Conservation (phyloP, 2,329 filamentous ascomycete genomes). For the Paracorniculantispora psalliotae region DNA sequence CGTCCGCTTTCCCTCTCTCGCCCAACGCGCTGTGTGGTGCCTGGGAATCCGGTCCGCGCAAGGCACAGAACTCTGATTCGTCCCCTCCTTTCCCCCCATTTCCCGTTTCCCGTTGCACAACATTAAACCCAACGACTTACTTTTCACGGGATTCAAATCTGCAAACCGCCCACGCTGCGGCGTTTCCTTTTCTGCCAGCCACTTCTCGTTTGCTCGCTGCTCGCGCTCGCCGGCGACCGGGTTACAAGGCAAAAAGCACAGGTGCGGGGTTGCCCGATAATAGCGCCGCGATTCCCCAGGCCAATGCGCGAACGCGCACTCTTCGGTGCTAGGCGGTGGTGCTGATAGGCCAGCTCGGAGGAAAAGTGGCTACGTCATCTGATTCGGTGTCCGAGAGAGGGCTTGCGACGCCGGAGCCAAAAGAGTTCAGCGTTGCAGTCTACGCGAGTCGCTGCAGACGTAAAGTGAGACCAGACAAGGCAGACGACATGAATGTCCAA, state of each 20-base stretch:
- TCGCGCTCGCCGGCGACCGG: background rate
- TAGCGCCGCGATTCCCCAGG: conserved; percentile 6
- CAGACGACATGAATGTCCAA: no score
- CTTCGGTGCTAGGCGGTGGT: no score
- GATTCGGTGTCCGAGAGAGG: background rate
- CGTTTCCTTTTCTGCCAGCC: no score
- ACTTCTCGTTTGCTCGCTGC: no score
- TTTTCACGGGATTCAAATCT: background rate
- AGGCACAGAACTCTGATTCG: conserved; percentile 10
- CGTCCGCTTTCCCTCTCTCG: no score
- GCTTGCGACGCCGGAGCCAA: background rate
- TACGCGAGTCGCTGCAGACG: background rate
- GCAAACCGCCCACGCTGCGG: no score
- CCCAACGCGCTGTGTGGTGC: background rate
- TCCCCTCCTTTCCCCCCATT: no score
- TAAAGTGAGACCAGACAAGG: no score
- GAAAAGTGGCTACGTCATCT: conserved; percentile 6
- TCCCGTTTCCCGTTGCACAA: background rate
- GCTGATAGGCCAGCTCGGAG: background rate
- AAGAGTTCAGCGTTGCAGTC: background rate
- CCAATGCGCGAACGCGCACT: no score
- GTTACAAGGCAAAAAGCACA: background rate
- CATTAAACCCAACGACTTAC: background rate
- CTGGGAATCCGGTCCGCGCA: background rate
- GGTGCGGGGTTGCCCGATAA: conserved; percentile 3